Base-by-base conservation (phyloP, 2,329 filamentous ascomycete genomes). In the Fusarium irregulare region DNA sequence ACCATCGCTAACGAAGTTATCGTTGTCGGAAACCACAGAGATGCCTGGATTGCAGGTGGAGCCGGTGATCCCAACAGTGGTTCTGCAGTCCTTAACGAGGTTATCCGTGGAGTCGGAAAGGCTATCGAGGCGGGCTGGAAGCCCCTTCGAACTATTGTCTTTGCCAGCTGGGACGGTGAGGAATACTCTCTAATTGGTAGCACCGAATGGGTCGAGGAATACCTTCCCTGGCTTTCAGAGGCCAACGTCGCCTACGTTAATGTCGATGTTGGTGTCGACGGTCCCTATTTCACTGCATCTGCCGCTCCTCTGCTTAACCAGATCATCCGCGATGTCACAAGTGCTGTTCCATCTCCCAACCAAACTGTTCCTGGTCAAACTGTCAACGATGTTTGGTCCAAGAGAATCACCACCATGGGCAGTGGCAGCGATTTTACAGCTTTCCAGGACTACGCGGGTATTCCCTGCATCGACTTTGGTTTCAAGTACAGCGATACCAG, bases 171-270 rank as follows among this genome's bases (percentile, higher is more conserved):
- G 91, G 91, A 93, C 68, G 91, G 90, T 32, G 91, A 93, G 80
- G 94, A 97, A 79, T 97, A 97, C 71, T 93, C 92, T 1, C 85
- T 97, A 7, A 80, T 97, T 16, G 94, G 94, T 7, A 93, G 91
- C 56, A 97, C 94, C 0, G 94, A 97, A 77, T 97, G 94, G 93
- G 93, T 97, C 0, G 94, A 97, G 77, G 93, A 97, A 71, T 93
- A 93, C 74, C 80, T 97, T 0, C 91, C 92, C 0, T 97, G 93
- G 93, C 86, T 97, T 14, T 85, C 86, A 4, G 84, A 85, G 6
- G 86, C 91, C 42, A 91, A 90, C 60, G 87, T 97, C 18, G 93
- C 93, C 12, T 97, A 97, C 76, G 80, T 97, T 68, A 97, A 97
- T 78, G 89, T 97, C 59, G 94, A 97, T 73, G 89, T 93, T 8